phyloP scores from a whole-genome alignment of 2,329 filamentous ascomycete species.

The Cordyceps fumosorosea region DNA sequence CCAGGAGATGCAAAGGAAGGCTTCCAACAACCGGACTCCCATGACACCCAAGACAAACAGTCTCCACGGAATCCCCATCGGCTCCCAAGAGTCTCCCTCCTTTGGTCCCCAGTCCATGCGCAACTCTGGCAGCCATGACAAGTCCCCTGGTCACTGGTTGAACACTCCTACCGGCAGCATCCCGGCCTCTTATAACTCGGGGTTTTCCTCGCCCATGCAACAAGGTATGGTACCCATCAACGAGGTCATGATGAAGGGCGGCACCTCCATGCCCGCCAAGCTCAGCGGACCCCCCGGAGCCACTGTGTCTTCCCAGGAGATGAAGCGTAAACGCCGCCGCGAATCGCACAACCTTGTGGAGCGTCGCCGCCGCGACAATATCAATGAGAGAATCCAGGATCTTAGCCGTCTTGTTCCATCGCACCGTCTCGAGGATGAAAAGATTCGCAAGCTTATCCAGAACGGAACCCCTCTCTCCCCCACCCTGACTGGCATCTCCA shows the following conservation, averaged over 20 bases:
- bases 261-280: constrained; percentile 85
- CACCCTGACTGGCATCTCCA: constrained; percentile 63
- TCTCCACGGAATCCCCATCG: constrained; percentile 65
- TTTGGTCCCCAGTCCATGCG: constrained; percentile 76
- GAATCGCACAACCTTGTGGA: constrained; percentile 97
- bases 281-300: constrained; percentile 45
- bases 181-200: constrained; percentile 81
- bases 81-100: constrained; percentile 58
- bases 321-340: constrained; percentile 82
- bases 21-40: constrained; percentile 68
- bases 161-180: constrained; percentile 72
- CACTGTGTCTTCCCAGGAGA: constrained; percentile 72
- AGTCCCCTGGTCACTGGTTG: constrained; percentile 81
- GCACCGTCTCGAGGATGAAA: constrained; percentile 93
- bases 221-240: constrained; percentile 70
- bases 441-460: constrained; percentile 88
- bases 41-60: constrained; percentile 82
- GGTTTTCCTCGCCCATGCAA: constrained; percentile 75
- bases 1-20: constrained; percentile 63
- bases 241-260: constrained; percentile 81
- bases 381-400: constrained; percentile 97
- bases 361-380: constrained; percentile 89
- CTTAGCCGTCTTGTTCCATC: constrained; percentile 86
- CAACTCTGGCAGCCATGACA: constrained; percentile 63
- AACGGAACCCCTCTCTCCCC: constrained; percentile 88